Evolutionary conservation across 805 yeast species (phyloP).

Genomic region (Myxozyma neotropica): DNA sequence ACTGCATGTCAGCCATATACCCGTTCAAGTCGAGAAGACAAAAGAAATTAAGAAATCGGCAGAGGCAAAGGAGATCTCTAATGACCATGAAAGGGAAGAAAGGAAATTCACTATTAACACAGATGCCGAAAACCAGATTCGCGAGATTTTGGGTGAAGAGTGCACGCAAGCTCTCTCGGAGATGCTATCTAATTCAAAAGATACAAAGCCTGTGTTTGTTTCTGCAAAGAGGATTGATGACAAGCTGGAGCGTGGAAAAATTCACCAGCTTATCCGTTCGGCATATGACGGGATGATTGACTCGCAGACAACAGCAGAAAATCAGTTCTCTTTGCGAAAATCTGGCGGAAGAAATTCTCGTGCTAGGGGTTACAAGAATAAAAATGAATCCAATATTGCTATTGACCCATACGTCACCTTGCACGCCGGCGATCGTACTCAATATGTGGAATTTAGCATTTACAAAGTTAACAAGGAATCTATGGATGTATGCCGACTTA

Average conservation of each 20-base stretch:
- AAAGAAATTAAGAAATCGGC: constrained; percentile 49
- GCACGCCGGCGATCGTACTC: constrained; percentile 60
- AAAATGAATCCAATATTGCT: background rate
- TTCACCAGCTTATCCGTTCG: constrained; percentile 75
- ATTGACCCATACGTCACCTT: constrained; percentile 17
- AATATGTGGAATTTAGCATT: constrained; percentile 72
- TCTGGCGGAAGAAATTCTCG: constrained; percentile 2
- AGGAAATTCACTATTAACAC: constrained; percentile 44
- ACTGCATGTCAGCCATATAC: constrained; percentile 73
- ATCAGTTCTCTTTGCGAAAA: constrained; percentile 62
- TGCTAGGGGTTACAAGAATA: background rate
- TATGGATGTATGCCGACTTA: constrained; percentile 84
- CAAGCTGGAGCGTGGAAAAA: constrained; percentile 70
- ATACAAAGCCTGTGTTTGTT: constrained; percentile 45
- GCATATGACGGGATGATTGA: constrained; percentile 77
- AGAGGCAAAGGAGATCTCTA: constrained; percentile 41
- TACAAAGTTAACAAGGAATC: constrained; percentile 97
- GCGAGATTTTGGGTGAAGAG: constrained; percentile 59
- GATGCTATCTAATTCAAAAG: constrained; percentile 3
- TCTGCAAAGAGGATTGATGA: constrained; percentile 61
- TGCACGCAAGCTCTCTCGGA: constrained; percentile 49
- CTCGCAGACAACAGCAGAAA: constrained; percentile 69
- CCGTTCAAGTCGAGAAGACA: constrained; percentile 53
- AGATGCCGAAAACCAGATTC: constrained; percentile 53
- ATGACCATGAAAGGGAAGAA: constrained; percentile 36